Base-by-base conservation (phyloP, 2,329 filamentous ascomycete genomes). In the Fusarium sp. region DNA sequence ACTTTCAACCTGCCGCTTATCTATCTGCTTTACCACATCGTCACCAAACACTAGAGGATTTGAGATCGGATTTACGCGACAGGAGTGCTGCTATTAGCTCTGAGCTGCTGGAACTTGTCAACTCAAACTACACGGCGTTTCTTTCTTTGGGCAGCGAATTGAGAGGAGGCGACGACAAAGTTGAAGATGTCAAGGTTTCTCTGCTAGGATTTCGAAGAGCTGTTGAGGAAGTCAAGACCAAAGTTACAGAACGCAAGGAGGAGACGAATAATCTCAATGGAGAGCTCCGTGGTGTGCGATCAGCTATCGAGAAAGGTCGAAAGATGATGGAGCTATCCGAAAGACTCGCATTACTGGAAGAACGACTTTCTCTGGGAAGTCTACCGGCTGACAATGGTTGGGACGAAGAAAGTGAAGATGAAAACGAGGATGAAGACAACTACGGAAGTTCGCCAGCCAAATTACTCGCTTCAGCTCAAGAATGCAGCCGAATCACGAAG, bases 31-130 rank as follows among this genome's bases (percentile, higher is more conserved):
- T 97, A 3, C 89, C 90, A 22, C 90, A 96, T 77, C 92, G 96
- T 3, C 96, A 99, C 80, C 96, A 99, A 80, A 98, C 95, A 1
- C 92, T 99, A 50, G 95, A 97, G 78, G 96, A 99, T 79, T 85
- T 99, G 32, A 93, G 95, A 38, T 83, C 91, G 8, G 97, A 99
- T 77, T 86, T 99, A 18, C 91, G 95, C 46, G 89, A 94, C 63
- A 88, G 97, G 55, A 93, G 91, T 73, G 89, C 92, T 73, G 87
- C 91, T 22, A 90, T 99, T 66, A 92, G 91, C 76, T 89, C 91
- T 68, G 96, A 99, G 82, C 86, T 99, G 5, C 86, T 99, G 20
- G 95, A 98, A 81, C 88, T 99, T 10, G 96, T 99, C 72, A 99
- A 99, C 78, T 88, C 91, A 54, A 97, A 99, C 81, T 98, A 99